Base-by-base conservation (phyloP, 148 eudicot genomes). In the Beta vulgaris region DNA sequence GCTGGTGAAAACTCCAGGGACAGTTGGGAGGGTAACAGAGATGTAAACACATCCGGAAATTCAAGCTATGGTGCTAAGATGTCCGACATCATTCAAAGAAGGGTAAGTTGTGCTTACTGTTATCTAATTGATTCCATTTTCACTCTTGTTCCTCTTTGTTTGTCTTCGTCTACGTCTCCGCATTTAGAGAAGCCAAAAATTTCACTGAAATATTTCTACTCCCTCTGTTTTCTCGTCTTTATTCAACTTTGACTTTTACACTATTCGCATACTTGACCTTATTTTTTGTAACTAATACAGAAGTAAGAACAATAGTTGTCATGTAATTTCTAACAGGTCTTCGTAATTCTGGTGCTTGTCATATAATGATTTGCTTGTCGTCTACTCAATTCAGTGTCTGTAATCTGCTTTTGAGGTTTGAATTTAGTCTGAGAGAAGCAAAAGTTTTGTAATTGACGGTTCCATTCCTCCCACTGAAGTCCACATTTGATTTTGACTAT, bases 51-150 rank as follows among this genome's bases (percentile, higher is more conserved):
- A 25, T 54, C 80, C 61, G 89, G 88, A 58, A 68, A 81, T 40
- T 82, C 83, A 72, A 81, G 61, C 79, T 79, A 77, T 79, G 87
- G 82, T 32, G 76, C 77, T 66, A 92, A 87, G 88, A 95, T 95
- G 99, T 79, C 97, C n/a, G 96, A 90, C 70, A 74, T 74, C 42
- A 79, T 90, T 73, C 97, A 89, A 79, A 88, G 84, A 82, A 88
- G 64, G 87, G 87, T 85, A 79, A 51, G 83, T 62, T 72, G 13
- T 75, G 21, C 78, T 49, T 61, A 2, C 49, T 16, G 71, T 40
- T 37, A 40, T 60, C n/a, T 19, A 2, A 63, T 37, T 51, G 62
- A 14, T 7, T 34, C 51, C 49, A 31, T 25, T 76, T 51, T 26
- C 32, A 42, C 51, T 42, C 51, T 37, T 64, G 28, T 21, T 42